Evolutionary conservation across 768 basidiomycete genomes (phyloP).

Genomic region (Phaffia tasmanica): DNA sequence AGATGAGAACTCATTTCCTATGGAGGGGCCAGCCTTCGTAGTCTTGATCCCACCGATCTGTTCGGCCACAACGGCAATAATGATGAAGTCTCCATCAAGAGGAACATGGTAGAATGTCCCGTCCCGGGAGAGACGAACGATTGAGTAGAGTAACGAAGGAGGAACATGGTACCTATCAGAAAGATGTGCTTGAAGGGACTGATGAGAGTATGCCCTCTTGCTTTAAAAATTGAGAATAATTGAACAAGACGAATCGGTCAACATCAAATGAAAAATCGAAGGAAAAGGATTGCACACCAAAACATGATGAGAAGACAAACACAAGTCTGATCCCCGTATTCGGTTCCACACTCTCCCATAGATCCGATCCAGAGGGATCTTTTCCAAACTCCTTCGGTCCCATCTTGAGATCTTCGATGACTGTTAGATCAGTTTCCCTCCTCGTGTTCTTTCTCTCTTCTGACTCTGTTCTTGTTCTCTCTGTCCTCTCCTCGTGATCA

Average conservation of each 20-base stretch:
- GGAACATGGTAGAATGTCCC: slow-evolving; percentile 84
- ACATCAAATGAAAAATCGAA: background rate
- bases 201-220: slow-evolving; percentile 60
- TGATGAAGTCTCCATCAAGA: slow-evolving; percentile 85
- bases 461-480: background rate
- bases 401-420: slow-evolving; percentile 63
- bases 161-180: slow-evolving; percentile 74
- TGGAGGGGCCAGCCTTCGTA: slow-evolving; percentile 38
- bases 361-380: slow-evolving; percentile 58
- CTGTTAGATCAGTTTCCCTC: slow-evolving; percentile 35
- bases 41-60: slow-evolving; percentile 60
- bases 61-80: slow-evolving; percentile 90
- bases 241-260: slow-evolving; percentile 5
- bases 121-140: slow-evolving; percentile 61
- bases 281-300: slow-evolving; percentile 15
- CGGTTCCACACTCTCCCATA: slow-evolving; percentile 71
- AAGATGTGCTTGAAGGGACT: slow-evolving; percentile 68
- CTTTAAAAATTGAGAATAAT: slow-evolving; percentile 39
- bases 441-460: background rate
- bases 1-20: slow-evolving; percentile 20
- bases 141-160: slow-evolving; percentile 78
- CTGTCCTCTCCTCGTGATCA: slow-evolving; percentile 10
- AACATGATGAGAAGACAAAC: slow-evolving; percentile 44
- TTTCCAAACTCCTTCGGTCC: slow-evolving; percentile 65
- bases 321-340: slow-evolving; percentile 74